These are phyloP conservation scores for Saccharomycopsis sp. DNA, from an alignment of 805 yeast species.

Conservation along the genomic window DNA sequence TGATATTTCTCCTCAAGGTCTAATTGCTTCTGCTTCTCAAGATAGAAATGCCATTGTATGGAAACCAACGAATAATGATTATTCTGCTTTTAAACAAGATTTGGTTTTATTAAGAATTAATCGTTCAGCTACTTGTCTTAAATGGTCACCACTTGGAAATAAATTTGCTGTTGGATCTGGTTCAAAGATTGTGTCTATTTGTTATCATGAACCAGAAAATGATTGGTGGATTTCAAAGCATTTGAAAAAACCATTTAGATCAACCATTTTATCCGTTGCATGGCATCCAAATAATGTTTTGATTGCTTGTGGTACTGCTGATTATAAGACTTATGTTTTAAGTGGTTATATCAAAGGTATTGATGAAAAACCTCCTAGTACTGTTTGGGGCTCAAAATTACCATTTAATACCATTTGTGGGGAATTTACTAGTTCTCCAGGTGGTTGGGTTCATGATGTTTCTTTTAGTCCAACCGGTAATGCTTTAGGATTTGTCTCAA, in stretches of 20 bases:
- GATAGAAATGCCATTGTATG: conserved; percentile 97
- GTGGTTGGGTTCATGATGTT: conserved; percentile 90
- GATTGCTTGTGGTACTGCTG: conserved; percentile 85
- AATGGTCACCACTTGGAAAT: conserved; percentile 91
- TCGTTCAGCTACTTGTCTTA: conserved; percentile 88
- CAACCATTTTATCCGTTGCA: conserved; percentile 70
- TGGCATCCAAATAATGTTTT: conserved; percentile 94
- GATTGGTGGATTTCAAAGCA: conserved; percentile 99
- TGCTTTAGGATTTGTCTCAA: conserved; percentile 70
- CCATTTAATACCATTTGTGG: conserved; percentile 92
- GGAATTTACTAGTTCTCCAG: conserved; percentile 57
- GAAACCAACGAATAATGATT: conserved; percentile 59
- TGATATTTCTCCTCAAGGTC: conserved; percentile 80
- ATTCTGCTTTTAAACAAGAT: conserved; percentile 73
- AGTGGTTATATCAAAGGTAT: conserved; percentile 83
- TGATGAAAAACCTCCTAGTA: conserved; percentile 70
- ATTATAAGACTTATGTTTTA: conserved; percentile 84
- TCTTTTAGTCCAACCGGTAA: conserved; percentile 74
- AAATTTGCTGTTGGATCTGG: conserved; percentile 98
- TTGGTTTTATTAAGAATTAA: conserved; percentile 85
- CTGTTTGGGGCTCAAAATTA: conserved; percentile 89
- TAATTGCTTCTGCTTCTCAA: conserved; percentile 93
- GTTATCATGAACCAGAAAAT: conserved; percentile 91
- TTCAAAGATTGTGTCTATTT: conserved; percentile 87
- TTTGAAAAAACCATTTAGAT: conserved; percentile 86